These are phyloP conservation scores for Penicillium fuscoglaucum DNA, from an alignment of 2,329 filamentous ascomycete species.

Conservation along the genomic window DNA sequence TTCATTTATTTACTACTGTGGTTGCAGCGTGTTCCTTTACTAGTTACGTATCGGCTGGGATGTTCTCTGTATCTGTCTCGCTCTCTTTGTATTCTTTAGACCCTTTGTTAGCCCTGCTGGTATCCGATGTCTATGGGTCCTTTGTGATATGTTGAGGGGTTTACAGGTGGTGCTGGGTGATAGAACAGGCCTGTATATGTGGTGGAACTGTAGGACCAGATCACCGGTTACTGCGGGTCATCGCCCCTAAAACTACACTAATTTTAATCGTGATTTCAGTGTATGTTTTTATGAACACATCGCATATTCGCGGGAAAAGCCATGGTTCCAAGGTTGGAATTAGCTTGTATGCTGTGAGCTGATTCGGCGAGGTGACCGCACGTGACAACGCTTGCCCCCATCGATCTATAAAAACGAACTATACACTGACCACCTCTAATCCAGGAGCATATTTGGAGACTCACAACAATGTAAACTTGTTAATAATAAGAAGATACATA, in stretches of 20 bases:
- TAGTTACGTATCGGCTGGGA: not conserved
- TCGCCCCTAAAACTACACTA: not conserved
- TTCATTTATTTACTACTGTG: no score
- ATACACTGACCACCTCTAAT: not conserved
- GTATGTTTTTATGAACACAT: not conserved
- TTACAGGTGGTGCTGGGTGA: no score
- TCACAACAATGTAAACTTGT: not conserved
- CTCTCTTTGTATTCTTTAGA: not conserved
- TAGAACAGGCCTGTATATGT: not conserved
- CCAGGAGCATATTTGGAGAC: not conserved
- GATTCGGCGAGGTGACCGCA: not conserved
- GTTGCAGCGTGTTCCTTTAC: not conserved
- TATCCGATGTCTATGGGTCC: not conserved
- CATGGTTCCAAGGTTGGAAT: not conserved
- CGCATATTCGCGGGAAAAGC: no score
- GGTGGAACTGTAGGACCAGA: not conserved
- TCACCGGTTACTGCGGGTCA: not conserved
- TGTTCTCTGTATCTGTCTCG: not conserved
- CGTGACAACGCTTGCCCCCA: not conserved
- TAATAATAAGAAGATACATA: no score
- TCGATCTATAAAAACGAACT: not conserved
- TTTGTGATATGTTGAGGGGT: no score
- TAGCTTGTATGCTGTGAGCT: no score
- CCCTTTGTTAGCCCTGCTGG: not conserved
- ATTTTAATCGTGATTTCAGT: not conserved